These are phyloP conservation scores for Trypanosoma rangeli DNA, from an alignment of 208 protist species.

Conservation along the genomic window DNA sequence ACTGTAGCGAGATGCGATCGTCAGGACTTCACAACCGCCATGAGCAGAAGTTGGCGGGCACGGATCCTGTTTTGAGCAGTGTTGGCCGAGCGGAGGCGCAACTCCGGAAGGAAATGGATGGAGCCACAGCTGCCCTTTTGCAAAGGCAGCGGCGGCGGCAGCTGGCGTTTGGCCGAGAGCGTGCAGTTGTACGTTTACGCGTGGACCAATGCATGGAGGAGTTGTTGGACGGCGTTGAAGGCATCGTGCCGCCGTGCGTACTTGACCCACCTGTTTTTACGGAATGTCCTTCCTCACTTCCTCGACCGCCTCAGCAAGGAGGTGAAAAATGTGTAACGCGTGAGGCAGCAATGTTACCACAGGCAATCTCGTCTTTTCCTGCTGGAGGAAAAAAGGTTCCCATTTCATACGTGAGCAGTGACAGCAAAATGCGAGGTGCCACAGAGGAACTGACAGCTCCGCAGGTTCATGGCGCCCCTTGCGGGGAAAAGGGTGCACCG, in stretches of 20 bases:
- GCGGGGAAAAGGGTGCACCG: not conserved
- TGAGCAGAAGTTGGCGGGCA: conserved; percentile 36
- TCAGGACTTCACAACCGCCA: conserved; percentile 14
- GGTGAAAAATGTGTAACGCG: too few relatives aligned
- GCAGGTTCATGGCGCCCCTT: not conserved
- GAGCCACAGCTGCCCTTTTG: not conserved
- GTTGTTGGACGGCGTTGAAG: conserved; percentile 11
- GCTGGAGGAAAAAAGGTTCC: not conserved
- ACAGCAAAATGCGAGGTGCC: not conserved
- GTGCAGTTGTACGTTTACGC: conserved; percentile 1
- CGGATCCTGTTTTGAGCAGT: conserved; percentile 42
- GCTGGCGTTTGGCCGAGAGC: conserved; percentile 11
- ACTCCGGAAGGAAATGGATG: conserved; percentile 37
- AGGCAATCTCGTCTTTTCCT: not conserved
- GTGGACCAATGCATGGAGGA: conserved; percentile 17
- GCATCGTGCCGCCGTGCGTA: conserved; percentile 8
- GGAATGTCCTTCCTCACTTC: not conserved
- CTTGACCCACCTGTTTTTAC: conserved; percentile 11
- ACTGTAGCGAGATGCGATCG: not conserved
- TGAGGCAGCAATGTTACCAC: not conserved
- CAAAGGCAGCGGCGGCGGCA: not conserved
- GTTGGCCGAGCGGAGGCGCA: conserved; percentile 33
- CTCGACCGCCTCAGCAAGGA: not conserved
- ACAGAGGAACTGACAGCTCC: not conserved
- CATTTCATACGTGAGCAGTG: not conserved